A percentile compares a stretch with the other conserved stretches of the same genome.
Evolutionary conservation across 768 basidiomycete species (phyloP).

Genomic region (Suillus subalutaceus): DNA sequence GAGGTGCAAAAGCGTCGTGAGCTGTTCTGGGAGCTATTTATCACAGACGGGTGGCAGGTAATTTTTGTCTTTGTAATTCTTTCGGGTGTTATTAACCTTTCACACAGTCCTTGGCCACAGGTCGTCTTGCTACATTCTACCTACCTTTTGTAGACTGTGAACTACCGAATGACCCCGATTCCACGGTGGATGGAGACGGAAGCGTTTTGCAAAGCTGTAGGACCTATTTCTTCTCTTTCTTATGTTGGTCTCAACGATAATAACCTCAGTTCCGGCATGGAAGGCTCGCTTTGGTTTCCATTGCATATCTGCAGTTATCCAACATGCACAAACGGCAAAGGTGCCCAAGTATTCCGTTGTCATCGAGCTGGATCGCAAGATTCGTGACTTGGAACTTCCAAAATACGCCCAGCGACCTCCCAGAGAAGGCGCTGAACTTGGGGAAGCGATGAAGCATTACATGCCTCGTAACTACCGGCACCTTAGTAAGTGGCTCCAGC

Average conservation of each 20-base stretch:
- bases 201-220: conserved; percentile 59
- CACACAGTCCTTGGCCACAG: conserved; percentile 51
- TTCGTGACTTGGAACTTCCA: conserved; percentile 70
- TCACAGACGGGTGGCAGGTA: conserved; percentile 78
- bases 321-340: conserved; percentile 65
- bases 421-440: conserved; percentile 52
- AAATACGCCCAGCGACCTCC: conserved; percentile 56
- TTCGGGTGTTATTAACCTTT: conserved; percentile 1
- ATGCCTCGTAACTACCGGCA: conserved; percentile 78
- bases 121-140: conserved; percentile 68
- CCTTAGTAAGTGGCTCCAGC: conserved; percentile 49
- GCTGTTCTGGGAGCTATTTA: conserved; percentile 75
- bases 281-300: conserved; percentile 70
- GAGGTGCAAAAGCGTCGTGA: conserved; percentile 74
- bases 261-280: conserved; percentile 60
- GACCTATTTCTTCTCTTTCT: conserved; percentile 24
- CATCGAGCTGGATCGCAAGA: conserved; percentile 64
- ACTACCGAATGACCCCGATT: conserved; percentile 61
- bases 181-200: conserved; percentile 62
- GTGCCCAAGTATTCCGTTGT: conserved; percentile 65
- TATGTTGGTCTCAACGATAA: not conserved
- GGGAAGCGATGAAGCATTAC: conserved; percentile 70
- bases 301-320: conserved; percentile 68
- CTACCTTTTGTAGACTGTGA: conserved; percentile 76
- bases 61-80: conserved; percentile 17